phyloP scores from a whole-genome alignment of 805 yeast genomes.

The Candida sphagnicola region DNA sequence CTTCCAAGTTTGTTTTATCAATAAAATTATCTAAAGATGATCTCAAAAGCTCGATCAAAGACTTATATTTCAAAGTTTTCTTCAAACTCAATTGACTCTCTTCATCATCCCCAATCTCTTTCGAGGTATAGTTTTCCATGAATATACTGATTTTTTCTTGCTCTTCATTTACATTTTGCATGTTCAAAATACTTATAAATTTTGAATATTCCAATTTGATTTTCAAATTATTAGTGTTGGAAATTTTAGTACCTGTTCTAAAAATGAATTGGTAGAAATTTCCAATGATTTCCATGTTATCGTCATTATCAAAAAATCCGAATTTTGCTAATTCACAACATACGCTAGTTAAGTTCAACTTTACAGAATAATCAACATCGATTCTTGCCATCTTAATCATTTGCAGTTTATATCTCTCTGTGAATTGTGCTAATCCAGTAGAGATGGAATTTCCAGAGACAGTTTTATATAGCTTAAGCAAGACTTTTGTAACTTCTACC shows the following conservation, averaged over 20 bases:
- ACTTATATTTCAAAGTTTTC: slow-evolving; percentile 18
- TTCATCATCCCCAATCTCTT: slow-evolving; percentile 18
- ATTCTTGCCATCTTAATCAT: slow-evolving; percentile 52
- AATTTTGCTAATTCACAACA: slow-evolving; percentile 52
- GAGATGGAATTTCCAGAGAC: slow-evolving; percentile 24
- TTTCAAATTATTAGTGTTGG: slow-evolving; percentile 17
- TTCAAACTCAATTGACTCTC: slow-evolving; percentile 16
- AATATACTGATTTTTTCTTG: slow-evolving; percentile 29
- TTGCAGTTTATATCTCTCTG: slow-evolving; percentile 66
- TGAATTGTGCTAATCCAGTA: slow-evolving; percentile 73
- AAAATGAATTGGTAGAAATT: slow-evolving; percentile 18
- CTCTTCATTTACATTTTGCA: slow-evolving; percentile 33
- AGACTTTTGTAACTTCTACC: slow-evolving; percentile 54
- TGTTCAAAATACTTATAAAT: slow-evolving; percentile 46
- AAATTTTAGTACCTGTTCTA: slow-evolving; percentile 11
- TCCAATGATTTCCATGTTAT: slow-evolving; percentile 29
- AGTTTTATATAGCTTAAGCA: slow-evolving; percentile 45
- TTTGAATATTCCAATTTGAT: slow-evolving; percentile 48
- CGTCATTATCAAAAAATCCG: slow-evolving; percentile 64
- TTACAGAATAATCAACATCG: slow-evolving; percentile 48
- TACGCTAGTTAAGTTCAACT: slow-evolving; percentile 46
- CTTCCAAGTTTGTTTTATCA: slow-evolving; percentile 6
- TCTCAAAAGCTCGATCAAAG: slow-evolving; percentile 12
- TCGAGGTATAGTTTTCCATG: slow-evolving; percentile 24
- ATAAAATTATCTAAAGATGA: slow-evolving; percentile 7